Evolutionary conservation across 2,329 filamentous ascomycete genomes (phyloP).

Genomic region (Tolypocladium amazonense): DNA sequence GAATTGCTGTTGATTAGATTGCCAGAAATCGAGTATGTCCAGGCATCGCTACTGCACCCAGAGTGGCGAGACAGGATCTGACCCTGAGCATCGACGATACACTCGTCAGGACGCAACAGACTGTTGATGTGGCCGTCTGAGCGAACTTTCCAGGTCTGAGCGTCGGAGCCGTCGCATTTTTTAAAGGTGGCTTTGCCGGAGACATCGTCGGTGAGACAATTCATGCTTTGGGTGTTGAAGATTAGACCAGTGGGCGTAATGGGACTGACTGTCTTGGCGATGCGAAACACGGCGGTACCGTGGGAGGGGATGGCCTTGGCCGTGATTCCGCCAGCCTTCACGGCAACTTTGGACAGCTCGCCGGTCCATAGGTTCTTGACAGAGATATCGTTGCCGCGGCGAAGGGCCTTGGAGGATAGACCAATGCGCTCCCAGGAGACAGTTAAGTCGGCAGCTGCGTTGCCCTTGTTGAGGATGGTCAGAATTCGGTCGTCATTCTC

Average conservation of each 20-base stretch:
- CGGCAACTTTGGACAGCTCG: constrained; percentile 10
- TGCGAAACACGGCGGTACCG: constrained; percentile 30
- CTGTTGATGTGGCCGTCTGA: constrained; percentile 23
- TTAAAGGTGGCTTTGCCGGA: constrained; percentile 19
- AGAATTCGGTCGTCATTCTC: constrained; percentile 34
- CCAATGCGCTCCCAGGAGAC: constrained; percentile 26
- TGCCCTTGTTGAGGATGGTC: constrained; percentile 33
- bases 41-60: constrained; percentile 19
- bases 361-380: constrained; percentile 34
- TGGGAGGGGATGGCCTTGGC: constrained; percentile 21
- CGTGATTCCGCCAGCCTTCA: constrained; percentile 9
- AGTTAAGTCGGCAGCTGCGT: constrained; percentile 13
- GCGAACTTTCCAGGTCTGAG: constrained; percentile 30
- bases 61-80: constrained; percentile 5
- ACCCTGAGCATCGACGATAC: constrained; percentile 16
- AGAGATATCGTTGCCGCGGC: constrained; percentile 13
- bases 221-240: constrained; percentile 35
- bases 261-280: constrained; percentile 19
- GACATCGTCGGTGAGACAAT: constrained; percentile 26
- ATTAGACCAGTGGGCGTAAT: constrained; percentile 34
- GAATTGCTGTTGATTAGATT: constrained; percentile 25
- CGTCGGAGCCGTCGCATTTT: constrained; percentile 24
- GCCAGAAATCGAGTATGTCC: constrained; percentile 32
- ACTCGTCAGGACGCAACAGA: constrained; percentile 21
- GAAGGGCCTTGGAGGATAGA: constrained; percentile 15